Evolutionary conservation across 108 stramenopile genomes (phyloP).

Genomic region (Bacterosira constricta): DNA sequence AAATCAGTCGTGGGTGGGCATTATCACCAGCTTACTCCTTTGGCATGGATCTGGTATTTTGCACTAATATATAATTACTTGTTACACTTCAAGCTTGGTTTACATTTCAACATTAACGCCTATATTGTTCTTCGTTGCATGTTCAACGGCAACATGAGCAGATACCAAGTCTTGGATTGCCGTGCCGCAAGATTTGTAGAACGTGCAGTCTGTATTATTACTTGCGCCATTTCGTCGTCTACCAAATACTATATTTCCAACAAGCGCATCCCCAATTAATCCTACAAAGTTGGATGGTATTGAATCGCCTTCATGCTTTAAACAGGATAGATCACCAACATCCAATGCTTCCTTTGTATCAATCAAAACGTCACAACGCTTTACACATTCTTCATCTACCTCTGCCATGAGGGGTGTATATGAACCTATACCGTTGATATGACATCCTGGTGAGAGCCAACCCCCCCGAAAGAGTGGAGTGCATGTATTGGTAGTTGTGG

Average conservation of each 20-base stretch:
- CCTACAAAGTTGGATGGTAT: constrained; percentile 43
- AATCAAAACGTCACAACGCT: constrained; percentile 54
- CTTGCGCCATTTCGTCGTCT: constrained; percentile 22
- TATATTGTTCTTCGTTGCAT: constrained; percentile 21
- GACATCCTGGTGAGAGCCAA: constrained; percentile 56
- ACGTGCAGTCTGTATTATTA: constrained; percentile 52
- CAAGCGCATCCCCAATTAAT: constrained; percentile 63
- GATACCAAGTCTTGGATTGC: constrained; percentile 83
- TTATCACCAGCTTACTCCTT: no score
- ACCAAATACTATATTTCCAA: constrained; percentile 22
- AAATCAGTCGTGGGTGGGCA: no score
- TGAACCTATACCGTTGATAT: constrained; percentile 76
- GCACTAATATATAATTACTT: constrained; percentile 3
- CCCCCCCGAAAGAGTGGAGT: constrained; percentile 61
- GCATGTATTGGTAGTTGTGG: constrained; percentile 68
- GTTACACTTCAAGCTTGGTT: no score
- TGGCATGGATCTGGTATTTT: no score
- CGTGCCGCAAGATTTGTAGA: constrained; percentile 79
- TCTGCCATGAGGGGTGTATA: constrained; percentile 80
- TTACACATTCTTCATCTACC: constrained; percentile 45
- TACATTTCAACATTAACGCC: constrained; percentile 40
- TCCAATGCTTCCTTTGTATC: constrained; percentile 75
- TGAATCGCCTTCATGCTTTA: constrained; percentile 45
- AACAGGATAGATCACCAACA: constrained; percentile 67
- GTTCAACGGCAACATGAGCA: constrained; percentile 45